These are phyloP conservation scores for Helminthosporium solani DNA, from an alignment of 2,329 filamentous ascomycete genomes.

Conservation along the genomic window DNA sequence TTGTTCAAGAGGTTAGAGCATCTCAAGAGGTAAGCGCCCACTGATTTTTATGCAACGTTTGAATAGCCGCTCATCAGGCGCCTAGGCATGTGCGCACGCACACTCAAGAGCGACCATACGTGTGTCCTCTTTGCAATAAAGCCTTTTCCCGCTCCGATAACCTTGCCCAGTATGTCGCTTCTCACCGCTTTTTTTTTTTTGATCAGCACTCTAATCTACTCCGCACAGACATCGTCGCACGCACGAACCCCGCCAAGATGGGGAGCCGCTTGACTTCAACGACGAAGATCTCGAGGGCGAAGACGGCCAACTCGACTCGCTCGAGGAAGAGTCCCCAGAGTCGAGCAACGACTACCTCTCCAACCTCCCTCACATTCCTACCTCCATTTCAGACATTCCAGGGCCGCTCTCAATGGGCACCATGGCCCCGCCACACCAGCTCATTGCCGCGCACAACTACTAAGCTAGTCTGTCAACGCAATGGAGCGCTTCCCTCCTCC, in stretches of 20 bases:
- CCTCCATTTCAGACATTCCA: constrained; percentile 39
- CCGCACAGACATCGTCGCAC: constrained; percentile 66
- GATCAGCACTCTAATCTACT: constrained; percentile 46
- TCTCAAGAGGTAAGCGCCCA: constrained; percentile 84
- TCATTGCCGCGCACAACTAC: constrained; percentile 49
- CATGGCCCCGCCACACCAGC: constrained; percentile 45
- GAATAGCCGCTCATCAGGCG: constrained; percentile 53
- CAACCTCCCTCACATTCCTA: constrained; percentile 28
- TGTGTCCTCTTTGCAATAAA: constrained; percentile 97
- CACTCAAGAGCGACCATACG: constrained; percentile 97
- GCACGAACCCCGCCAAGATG: constrained; percentile 72
- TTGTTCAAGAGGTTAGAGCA: constrained; percentile 99
- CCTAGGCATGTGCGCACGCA: constrained; percentile 96
- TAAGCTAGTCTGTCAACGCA: constrained; percentile 22
- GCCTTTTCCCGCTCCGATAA: constrained; percentile 98
- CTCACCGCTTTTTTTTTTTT: constrained; percentile 10
- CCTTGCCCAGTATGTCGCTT: constrained; percentile 78
- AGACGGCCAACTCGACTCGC: constrained; percentile 78
- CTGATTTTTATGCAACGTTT: constrained; percentile 37
- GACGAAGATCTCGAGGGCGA: constrained; percentile 89
- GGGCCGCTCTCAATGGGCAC: constrained; percentile 39
- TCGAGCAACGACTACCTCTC: constrained; percentile 64
- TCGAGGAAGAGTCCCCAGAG: constrained; percentile 75
- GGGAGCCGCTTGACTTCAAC: constrained; percentile 64
- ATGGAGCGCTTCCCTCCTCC: constrained; percentile 14